Base-by-base conservation (phyloP, 352 stramenopile genomes). In the Phytophthora sp. region DNA sequence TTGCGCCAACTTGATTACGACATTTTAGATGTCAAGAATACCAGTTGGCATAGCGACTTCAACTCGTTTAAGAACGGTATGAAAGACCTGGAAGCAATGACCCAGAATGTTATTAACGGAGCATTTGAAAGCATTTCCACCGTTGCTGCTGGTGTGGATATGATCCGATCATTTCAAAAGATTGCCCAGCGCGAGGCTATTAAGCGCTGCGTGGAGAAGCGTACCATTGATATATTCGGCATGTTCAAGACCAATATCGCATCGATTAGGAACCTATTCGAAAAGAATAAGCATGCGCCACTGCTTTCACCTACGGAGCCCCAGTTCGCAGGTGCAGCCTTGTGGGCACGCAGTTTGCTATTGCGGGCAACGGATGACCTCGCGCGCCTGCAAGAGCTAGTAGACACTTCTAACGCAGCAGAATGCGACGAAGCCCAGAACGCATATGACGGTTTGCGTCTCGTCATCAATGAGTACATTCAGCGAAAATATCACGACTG, bases 1-100 rank as follows among this genome's bases (percentile, higher is more conserved):
- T 66, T 99, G 27, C 84, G 89, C 7, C 82, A 80, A 50, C 76
- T 98, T 10, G 88, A 98, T 42, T 98, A 98, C 66, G 85, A 98
- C 28, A 95, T 98, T 26, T 67, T 99, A 2, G 94, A 98, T 48
- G 94, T 99, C 28, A 98, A 98, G 50, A 96, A 95, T 32, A 97
- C 87, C 3, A 90, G 88, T 53, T 99, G 96, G 96, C 95, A 99
- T 54, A 91, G 93, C 43, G 94, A 99, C 73, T 98, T 97, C 54
- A 98, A 97, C 52, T 76, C 79, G 4, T 98, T 99, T 69, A 98
- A 98, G 73, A 97, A 97, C 54, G 91, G 89, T 18, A 93, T 98
- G 69, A 98, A 98, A 65, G 96, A 99, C 57, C 72, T 99, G 3
- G 96, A 99, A 52, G 94, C 95, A 0, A 98, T 98, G 94, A 97